Conservation (phyloP, 2,329 filamentous ascomycete genomes). For the Ceratocystis variospora region DNA sequence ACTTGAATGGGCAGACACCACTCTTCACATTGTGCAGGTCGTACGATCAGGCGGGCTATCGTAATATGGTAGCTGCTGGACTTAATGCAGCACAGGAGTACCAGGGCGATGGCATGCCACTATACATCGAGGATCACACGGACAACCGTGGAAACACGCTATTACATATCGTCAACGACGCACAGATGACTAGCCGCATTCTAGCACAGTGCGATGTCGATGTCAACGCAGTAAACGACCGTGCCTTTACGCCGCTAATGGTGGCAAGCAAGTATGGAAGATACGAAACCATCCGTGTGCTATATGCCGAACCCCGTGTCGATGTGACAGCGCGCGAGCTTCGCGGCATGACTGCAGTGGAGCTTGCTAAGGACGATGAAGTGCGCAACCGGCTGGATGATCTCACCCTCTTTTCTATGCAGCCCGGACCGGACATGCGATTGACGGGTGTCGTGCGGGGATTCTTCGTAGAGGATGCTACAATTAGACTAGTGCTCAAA, state of each 20-base stretch:
- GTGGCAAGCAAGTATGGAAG: constrained; percentile 96
- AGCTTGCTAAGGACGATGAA: constrained; percentile 95
- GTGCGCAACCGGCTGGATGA: constrained; percentile 95
- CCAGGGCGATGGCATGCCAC: constrained; percentile 63
- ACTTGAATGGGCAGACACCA: constrained; percentile 96
- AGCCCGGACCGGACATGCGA: constrained; percentile 57
- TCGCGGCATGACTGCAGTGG: constrained; percentile 81
- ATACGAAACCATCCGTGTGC: constrained; percentile 76
- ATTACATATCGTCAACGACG: constrained; percentile 87
- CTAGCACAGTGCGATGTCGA: constrained; percentile 83
- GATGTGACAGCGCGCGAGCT: constrained; percentile 73
- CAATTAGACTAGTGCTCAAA: constrained; percentile 82
- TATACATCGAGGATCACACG: constrained; percentile 85
- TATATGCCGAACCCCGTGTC: constrained; percentile 78
- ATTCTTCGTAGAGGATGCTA: constrained; percentile 94
- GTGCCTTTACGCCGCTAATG: constrained; percentile 90
- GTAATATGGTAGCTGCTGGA: constrained; percentile 72
- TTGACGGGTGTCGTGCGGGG: constrained; percentile 88
- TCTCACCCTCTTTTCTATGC: constrained; percentile 66
- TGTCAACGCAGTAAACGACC: constrained; percentile 89
- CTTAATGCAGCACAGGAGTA: constrained; percentile 57
- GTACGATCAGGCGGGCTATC: constrained; percentile 83
- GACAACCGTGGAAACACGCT: constrained; percentile 89
- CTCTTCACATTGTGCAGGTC: constrained; percentile 89
- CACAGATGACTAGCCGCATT: constrained; percentile 59